Evolutionary conservation across 225 moss, liverwort and hornwort genomes (phyloP).

Genomic region (Straminergon stramineum): DNA sequence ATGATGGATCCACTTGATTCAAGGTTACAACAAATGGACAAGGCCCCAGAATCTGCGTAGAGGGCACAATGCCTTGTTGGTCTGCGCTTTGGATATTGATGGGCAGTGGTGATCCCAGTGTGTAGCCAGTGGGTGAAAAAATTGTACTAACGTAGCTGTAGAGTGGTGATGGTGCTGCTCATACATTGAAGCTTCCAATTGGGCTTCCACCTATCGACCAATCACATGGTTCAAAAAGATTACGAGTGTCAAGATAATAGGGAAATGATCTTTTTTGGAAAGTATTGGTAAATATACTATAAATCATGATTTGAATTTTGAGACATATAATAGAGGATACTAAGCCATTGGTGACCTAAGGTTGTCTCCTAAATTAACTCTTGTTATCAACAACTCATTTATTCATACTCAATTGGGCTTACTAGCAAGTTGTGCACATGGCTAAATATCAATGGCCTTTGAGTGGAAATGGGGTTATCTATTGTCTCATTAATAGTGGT

Average conservation of each 20-base stretch:
- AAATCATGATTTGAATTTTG: not conserved
- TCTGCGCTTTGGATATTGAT: constrained; percentile 16
- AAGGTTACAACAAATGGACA: constrained; percentile 13
- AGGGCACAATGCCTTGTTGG: constrained; percentile 3
- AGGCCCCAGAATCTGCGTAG: constrained; percentile 1
- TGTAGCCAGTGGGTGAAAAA: not conserved
- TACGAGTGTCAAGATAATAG: not conserved
- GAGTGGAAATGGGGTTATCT: not conserved
- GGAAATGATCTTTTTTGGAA: not conserved
- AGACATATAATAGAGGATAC: not conserved
- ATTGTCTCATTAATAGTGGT: too few relatives aligned
- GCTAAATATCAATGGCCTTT: not conserved
- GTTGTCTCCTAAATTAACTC: too few relatives aligned
- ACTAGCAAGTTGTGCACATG: not conserved
- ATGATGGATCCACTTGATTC: not conserved
- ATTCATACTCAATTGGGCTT: too few relatives aligned
- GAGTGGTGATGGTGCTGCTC: not conserved
- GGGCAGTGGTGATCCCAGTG: constrained; percentile 8
- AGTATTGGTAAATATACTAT: not conserved
- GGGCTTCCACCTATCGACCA: constrained; percentile 2
- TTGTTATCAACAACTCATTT: too few relatives aligned
- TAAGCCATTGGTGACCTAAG: not conserved
- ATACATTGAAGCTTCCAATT: constrained; percentile 20
- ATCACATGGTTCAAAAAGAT: not conserved
- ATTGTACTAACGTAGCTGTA: constrained; percentile 12